Evolutionary conservation across 169 alveolate species (phyloP).

Genomic region (Plasmodium relictum): DNA sequence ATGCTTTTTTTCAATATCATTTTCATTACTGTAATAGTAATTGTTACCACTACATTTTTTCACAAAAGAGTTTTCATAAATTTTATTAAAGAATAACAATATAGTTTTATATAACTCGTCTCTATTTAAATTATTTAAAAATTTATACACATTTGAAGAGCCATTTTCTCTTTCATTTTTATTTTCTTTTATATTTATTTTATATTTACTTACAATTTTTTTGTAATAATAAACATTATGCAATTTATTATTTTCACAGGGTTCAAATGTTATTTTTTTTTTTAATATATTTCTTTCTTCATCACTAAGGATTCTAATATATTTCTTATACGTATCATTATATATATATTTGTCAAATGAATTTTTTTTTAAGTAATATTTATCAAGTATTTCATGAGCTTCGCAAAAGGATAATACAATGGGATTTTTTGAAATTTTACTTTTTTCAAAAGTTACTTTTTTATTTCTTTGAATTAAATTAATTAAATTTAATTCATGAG

Average conservation of each 20-base stretch:
- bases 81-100: slow-evolving; percentile 14
- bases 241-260: not conserved
- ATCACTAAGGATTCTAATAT: slow-evolving; percentile 3
- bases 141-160: not conserved
- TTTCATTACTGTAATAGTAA: not conserved
- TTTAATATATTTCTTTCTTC: slow-evolving; percentile 26
- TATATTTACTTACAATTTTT: slow-evolving; percentile 19
- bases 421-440: slow-evolving; percentile 8
- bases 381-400: slow-evolving; percentile 33
- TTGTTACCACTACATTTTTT: not conserved
- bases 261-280: slow-evolving; percentile 26
- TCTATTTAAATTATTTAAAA: slow-evolving; percentile 14
- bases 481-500: slow-evolving; percentile 4
- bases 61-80: slow-evolving; percentile 6
- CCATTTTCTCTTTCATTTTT: not conserved
- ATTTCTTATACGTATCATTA: not conserved
- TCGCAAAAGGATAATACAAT: slow-evolving; percentile 44
- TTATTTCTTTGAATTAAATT: not conserved
- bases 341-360: not conserved
- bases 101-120: slow-evolving; percentile 29
- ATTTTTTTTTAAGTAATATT: not conserved
- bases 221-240: slow-evolving; percentile 36
- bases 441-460: not conserved
- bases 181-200: not conserved
- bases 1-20: no score